Evolutionary conservation across 805 yeast genomes (phyloP), one percentile per base, ranked within the genome.

Genomic region (Kuraishia cidri): DNA sequence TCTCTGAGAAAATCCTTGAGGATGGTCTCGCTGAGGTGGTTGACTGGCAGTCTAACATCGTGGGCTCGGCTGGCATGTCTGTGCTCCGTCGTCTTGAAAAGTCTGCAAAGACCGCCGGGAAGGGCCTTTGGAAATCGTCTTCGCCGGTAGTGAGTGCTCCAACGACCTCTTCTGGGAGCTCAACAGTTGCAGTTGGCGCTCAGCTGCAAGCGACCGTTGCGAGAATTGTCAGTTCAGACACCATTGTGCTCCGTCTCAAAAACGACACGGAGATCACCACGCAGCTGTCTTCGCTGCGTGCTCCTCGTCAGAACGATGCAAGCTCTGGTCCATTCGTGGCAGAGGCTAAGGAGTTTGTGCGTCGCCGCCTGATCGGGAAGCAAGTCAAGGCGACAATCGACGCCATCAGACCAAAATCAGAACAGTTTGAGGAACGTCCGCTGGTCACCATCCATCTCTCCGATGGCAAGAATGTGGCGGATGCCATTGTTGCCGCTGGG

Each of bases 281-380:
- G 24, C 90, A 83, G 49, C 64, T 85, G 44, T 73, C 94, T 3
- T 81, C 92, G 2, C 46, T 83, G 28, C 68, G 94, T 41, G 81
- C 77, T 1, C 95, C 95, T 26, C 69, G 84, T 44, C 69, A 68
- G 33, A 56, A 64, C 26, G 92, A 82, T 42, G 48, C 74, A 21
- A 55, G 68, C 4, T 58, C 69, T 29, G 73, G 75, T 13, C 69
- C 76, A 0, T 71, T 73, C 49, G 76, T 71, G 14, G 66, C 72
- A 13, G 65, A 66, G 39, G 86, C 92, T n/a, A 71, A 71, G 40
- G 95, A 85, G 49, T 84, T 69, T 52, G 78, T 73, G 7, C 70
- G 95, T 47, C 68, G 72, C 35, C 68, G 69, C 40, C 61, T 68
- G 25, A 79, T 82, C 50, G 95, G 94, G 29, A 81, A 81, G 49